Percentiles rank a stretch among this genome's conserved stretches.
Evolutionary conservation across 1,284 basidiomycete species (phyloP).

Genomic region (Neotropicomus parvogracilis): DNA sequence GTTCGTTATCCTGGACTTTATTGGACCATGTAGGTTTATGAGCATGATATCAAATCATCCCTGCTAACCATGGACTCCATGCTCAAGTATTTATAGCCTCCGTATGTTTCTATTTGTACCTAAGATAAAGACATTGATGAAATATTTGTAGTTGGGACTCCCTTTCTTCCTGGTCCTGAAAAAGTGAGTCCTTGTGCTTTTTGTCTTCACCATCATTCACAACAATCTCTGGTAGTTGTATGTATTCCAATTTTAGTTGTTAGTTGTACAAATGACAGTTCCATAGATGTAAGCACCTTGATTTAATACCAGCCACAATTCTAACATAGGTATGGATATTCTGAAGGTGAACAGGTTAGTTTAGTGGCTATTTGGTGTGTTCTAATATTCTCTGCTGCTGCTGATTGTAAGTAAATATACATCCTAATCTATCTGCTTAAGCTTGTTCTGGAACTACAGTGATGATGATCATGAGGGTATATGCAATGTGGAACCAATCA

Average conservation of each 20-base stretch:
- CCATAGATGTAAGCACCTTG: background rate
- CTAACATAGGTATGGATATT: background rate
- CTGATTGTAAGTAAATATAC: background rate
- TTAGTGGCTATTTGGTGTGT: background rate
- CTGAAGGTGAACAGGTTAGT: background rate
- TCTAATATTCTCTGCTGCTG: background rate
- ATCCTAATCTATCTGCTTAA: background rate
- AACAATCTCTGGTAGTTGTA: background rate
- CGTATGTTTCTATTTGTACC: background rate
- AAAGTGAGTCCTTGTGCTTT: background rate
- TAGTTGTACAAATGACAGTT: background rate
- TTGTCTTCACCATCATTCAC: background rate
- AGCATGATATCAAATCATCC: background rate
- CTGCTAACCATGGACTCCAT: background rate
- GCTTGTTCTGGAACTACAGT: background rate
- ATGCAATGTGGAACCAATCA: slow-evolving; percentile 5
- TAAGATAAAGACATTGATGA: background rate
- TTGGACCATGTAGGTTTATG: background rate
- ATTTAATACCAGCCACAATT: background rate
- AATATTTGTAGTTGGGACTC: background rate
- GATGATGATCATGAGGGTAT: slow-evolving; percentile 3
- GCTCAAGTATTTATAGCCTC: background rate
- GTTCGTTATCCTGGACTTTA: slow-evolving; percentile 1
- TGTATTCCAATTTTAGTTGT: background rate
- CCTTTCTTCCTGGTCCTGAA: slow-evolving; percentile 4